A percentile compares a stretch with the other conserved stretches of the same genome.
Conservation (phyloP, 2,329 filamentous ascomycete genomes). For the Epichloe gansuensis region DNA sequence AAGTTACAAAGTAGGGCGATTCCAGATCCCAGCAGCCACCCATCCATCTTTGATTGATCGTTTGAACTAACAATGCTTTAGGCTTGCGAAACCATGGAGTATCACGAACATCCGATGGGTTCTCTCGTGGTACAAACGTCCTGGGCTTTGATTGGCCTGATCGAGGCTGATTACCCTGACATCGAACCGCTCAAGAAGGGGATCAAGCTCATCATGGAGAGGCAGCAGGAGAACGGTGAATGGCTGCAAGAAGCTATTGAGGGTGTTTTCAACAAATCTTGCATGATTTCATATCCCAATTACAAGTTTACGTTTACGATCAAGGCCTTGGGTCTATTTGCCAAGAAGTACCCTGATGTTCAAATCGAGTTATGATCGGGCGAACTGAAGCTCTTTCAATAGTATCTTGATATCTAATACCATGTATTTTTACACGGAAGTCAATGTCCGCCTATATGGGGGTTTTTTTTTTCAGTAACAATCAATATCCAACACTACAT, state of each 20-base stretch:
- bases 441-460: no score
- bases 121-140: slow-evolving; percentile 91
- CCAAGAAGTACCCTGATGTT: slow-evolving; percentile 55
- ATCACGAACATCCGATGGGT: slow-evolving; percentile 57
- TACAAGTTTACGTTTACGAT: slow-evolving; percentile 97
- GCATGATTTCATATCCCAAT: slow-evolving; percentile 98
- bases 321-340: slow-evolving; percentile 86
- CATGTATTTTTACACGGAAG: no score
- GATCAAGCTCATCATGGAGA: slow-evolving; percentile 66
- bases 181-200: slow-evolving; percentile 58
- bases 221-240: slow-evolving; percentile 81
- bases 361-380: slow-evolving; percentile 23
- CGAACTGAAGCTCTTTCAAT: background rate
- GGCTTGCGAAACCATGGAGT: slow-evolving; percentile 66
- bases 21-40: no score
- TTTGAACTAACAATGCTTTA: slow-evolving; percentile 19
- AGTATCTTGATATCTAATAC: background rate
- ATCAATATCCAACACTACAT: no score
- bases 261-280: slow-evolving; percentile 97
- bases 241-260: slow-evolving; percentile 95
- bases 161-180: slow-evolving; percentile 74
- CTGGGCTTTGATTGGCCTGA: slow-evolving; percentile 72
- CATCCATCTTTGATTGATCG: background rate
- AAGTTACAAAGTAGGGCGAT: slow-evolving; percentile 53
- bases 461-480: no score